These are phyloP conservation scores for Tuber magnatum DNA, from an alignment of 495 filamentous ascomycete species.

Conservation along the genomic window DNA sequence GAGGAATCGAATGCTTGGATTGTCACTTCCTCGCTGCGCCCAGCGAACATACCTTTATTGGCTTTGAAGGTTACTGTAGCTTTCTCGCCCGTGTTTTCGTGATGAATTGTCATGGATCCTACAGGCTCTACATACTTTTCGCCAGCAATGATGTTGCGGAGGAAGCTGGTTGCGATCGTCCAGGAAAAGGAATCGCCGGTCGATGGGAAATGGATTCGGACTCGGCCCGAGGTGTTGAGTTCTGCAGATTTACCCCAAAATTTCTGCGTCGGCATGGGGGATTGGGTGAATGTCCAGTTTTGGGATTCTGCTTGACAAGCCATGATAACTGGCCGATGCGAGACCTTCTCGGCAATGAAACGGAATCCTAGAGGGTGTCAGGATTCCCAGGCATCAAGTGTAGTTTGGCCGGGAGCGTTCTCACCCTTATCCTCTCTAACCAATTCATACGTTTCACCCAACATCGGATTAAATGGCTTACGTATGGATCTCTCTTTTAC, in stretches of 20 bases:
- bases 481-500: constrained; percentile 85
- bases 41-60: constrained; percentile 86
- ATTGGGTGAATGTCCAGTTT: constrained; percentile 77
- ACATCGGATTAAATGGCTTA: constrained; percentile 96
- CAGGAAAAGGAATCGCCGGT: constrained; percentile 74
- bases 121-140: constrained; percentile 98
- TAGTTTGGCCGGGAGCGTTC: neutral
- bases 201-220: constrained; percentile 54
- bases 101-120: constrained; percentile 70
- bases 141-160: constrained; percentile 92
- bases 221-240: constrained; percentile 81
- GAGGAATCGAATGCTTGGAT: constrained; percentile 62
- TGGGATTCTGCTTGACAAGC: constrained; percentile 85
- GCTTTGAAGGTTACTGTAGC: constrained; percentile 78
- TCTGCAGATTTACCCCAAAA: constrained; percentile 98
- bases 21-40: constrained; percentile 80
- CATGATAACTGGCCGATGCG: constrained; percentile 81
- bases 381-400: neutral
- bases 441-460: constrained; percentile 92
- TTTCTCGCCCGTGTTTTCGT: constrained; percentile 73
- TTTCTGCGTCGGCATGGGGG: constrained; percentile 81
- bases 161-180: constrained; percentile 74
- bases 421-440: constrained; percentile 66
- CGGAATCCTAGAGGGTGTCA: constrained; percentile 60
- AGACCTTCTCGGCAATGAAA: constrained; percentile 86